These are phyloP conservation scores for Senecio squalidus DNA, from an alignment of 140 eudicot genomes.

Conservation along the genomic window DNA sequence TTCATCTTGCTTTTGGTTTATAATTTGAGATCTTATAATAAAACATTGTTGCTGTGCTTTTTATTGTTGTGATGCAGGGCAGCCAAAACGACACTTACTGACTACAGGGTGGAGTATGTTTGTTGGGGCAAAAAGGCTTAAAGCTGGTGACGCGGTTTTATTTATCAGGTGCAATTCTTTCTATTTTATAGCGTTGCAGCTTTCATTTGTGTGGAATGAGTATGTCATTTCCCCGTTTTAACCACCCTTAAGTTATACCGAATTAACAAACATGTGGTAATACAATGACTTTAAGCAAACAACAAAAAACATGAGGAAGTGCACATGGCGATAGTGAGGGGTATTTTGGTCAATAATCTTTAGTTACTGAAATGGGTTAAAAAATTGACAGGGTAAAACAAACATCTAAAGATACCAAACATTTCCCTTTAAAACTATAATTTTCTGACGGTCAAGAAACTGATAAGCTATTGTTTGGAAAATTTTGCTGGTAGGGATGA, in stretches of 20 bases:
- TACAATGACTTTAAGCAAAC: constrained; percentile 20
- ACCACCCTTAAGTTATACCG: constrained; percentile 1
- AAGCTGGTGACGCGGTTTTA: constrained; percentile 93
- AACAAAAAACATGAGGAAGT: constrained; percentile 5
- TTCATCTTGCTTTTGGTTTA: background rate
- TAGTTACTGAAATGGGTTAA: constrained; percentile 10
- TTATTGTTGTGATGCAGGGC: constrained; percentile 46
- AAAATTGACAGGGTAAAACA: constrained; percentile 18
- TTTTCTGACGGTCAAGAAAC: background rate
- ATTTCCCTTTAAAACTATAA: background rate
- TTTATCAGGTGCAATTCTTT: constrained; percentile 61
- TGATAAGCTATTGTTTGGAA: background rate
- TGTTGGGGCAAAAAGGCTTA: constrained; percentile 92
- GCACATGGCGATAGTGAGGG: constrained; percentile 14
- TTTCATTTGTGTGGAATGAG: no score
- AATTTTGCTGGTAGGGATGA: constrained; percentile 52
- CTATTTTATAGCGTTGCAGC: background rate
- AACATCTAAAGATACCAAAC: constrained; percentile 10
- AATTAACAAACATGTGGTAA: constrained; percentile 15
- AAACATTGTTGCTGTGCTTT: background rate
- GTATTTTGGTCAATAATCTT: constrained; percentile 3
- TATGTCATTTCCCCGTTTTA: background rate
- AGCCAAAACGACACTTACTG: constrained; percentile 92
- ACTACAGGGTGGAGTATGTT: constrained; percentile 99
- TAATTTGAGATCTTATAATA: constrained; percentile 1